Conservation (phyloP, 257 asterid species). For the Solanum pimpinellifolium region DNA sequence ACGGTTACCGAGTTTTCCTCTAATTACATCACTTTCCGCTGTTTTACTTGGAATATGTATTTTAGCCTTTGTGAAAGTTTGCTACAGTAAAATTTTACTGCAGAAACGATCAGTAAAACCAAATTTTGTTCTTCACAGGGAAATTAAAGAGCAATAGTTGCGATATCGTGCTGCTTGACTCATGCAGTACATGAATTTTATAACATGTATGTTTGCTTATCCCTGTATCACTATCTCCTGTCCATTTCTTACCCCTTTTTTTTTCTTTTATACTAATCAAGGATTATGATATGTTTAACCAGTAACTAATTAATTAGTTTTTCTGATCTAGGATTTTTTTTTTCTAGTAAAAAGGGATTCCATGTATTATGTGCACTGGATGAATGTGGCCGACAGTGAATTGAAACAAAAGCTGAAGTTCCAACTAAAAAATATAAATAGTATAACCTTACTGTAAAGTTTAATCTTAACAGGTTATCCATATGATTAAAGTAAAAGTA, state of each 20-base stretch:
- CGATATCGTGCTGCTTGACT: not conserved
- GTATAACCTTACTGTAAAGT: not conserved
- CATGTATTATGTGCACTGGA: not conserved
- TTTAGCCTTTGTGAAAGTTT: constrained; percentile 21
- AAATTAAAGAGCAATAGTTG: constrained; percentile 14
- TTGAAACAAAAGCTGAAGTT: not conserved
- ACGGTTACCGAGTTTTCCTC: constrained; percentile 21
- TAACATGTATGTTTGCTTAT: not conserved
- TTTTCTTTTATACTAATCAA: not conserved
- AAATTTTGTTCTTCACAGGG: constrained; percentile 1
- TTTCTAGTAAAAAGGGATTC: not conserved
- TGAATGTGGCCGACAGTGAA: not conserved
- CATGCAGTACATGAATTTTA: not conserved
- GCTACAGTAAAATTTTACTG: constrained; percentile 11
- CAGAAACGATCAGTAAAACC: constrained; percentile 10
- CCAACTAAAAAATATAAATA: not conserved
- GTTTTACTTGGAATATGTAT: constrained; percentile 24
- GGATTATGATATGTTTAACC: not conserved
- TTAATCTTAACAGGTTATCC: not conserved
- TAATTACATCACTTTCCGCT: constrained; percentile 20
- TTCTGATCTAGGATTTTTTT: not conserved
- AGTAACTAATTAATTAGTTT: not conserved
- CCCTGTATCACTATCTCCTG: not conserved
- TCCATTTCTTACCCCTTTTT: not conserved
- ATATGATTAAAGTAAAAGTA: not conserved